phyloP scores from a whole-genome alignment of 495 filamentous ascomycete genomes.

The Aspergillus cristatus region DNA sequence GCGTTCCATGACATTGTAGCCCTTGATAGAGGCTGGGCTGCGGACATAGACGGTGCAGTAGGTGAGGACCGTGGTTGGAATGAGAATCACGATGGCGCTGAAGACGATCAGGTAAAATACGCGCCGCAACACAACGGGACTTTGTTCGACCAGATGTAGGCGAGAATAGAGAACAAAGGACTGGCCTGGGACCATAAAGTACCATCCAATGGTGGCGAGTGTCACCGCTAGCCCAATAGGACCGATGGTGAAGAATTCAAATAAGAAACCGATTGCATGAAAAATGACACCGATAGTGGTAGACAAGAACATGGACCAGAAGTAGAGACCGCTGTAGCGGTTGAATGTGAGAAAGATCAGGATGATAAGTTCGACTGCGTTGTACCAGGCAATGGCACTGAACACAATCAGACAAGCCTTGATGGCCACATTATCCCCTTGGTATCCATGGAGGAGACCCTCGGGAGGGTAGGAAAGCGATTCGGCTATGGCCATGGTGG shows the following conservation, averaged over 20 bases:
- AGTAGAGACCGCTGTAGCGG: conserved; percentile 36
- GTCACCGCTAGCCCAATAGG: conserved; percentile 28
- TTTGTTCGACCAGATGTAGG: conserved; percentile 49
- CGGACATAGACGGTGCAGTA: conserved; percentile 31
- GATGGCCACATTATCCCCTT: conserved; percentile 17
- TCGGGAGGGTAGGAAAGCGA: conserved; percentile 19
- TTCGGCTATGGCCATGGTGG: conserved; percentile 4
- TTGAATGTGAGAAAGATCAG: conserved; percentile 41
- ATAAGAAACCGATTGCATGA: conserved; percentile 43
- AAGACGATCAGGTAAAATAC: conserved; percentile 49
- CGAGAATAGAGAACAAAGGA: conserved; percentile 61
- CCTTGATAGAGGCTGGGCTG: conserved; percentile 23
- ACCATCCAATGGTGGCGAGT: conserved; percentile 46
- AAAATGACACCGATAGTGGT: conserved; percentile 31
- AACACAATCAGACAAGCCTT: conserved; percentile 39
- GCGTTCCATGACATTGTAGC: conserved; percentile 48
- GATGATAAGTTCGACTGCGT: conserved; percentile 40
- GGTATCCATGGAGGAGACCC: conserved; percentile 28
- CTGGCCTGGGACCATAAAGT: conserved; percentile 54
- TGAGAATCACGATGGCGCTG: conserved; percentile 37
- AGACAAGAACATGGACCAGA: conserved; percentile 38
- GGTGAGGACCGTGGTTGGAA: conserved; percentile 45
- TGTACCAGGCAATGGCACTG: conserved; percentile 42
- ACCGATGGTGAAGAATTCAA: conserved; percentile 43
- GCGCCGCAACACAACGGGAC: conserved; percentile 33